Evolutionary conservation across 2,329 filamentous ascomycete genomes (phyloP), one percentile per base, ranked within the genome.

Genomic region (Xenoacremonium recifei): DNA sequence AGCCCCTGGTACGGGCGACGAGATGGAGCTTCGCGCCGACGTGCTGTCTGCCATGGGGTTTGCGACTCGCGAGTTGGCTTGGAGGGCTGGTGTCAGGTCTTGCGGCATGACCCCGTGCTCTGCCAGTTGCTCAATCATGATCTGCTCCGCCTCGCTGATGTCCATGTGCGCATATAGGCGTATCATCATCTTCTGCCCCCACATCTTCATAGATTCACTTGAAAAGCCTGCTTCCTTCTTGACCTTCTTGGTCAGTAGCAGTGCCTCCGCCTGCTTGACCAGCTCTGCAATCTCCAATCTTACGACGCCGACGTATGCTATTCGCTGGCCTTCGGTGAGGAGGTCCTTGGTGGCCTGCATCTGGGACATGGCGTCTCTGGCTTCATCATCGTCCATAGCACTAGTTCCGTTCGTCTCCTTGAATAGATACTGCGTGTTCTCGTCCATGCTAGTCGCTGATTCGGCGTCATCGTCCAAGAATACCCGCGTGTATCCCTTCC

Each of bases 171-270:
- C 73, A 64, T 97, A 99, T 11, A 99, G 65, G 18, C 92, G 82
- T 46, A 96, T 82, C 91, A 99, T 99, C 78, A 96, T 95, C 70
- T 95, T 95, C 64, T 99, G 93, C 42, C 87, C 84, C 92, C 92
- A 99, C 87, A 96, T 96, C 65, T 86, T 86, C 70, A 88, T 85
- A 25, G 84, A 80, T 64, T 96, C 93, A 10, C 82, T 71, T 1
- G 87, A 80, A 47, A 85, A 70, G 21, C 79, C 75, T 10, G 90
- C 63, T 32, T 82, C 72, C 63, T 92, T 96, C 66, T 85, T 93
- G 2, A 80, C 77, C 31, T 75, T 78, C 56, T 77, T 88, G 3
- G 77, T 82, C 20, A 69, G 67, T 46, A 82, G 77, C 29, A 91
- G 63, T 10, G 67, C 65, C 42, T 89, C 81, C 40, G 84, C 63